Conservation (phyloP, 2,329 filamentous ascomycete genomes). For the Lithohypha guttulata region DNA sequence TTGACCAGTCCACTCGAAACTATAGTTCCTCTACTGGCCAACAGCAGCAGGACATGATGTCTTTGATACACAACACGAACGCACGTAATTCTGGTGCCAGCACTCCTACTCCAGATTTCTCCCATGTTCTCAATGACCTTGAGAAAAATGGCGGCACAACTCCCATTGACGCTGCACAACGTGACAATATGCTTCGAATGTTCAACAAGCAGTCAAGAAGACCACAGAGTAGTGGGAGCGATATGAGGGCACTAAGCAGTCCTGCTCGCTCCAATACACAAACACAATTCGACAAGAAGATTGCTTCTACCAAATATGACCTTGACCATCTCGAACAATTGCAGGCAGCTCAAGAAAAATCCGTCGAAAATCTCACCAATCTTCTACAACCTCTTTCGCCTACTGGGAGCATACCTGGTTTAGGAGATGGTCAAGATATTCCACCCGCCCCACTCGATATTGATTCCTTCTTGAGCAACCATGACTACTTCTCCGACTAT, state of each 20-base stretch:
- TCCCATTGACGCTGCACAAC: slow-evolving; percentile 34
- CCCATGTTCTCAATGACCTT: slow-evolving; percentile 35
- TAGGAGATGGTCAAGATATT: slow-evolving; percentile 36
- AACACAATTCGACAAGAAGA: slow-evolving; percentile 28
- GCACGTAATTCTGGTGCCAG: slow-evolving; percentile 31
- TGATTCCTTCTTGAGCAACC: slow-evolving; percentile 45
- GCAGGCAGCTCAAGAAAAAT: slow-evolving; percentile 66
- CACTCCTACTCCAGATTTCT: slow-evolving; percentile 32
- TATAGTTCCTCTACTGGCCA: slow-evolving; percentile 8
- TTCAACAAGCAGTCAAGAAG: slow-evolving; percentile 48
- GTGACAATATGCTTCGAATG: slow-evolving; percentile 38
- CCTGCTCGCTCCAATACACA: slow-evolving; percentile 3
- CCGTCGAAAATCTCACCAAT: slow-evolving; percentile 63
- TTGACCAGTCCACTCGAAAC: slow-evolving; percentile 14
- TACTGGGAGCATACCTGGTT: slow-evolving; percentile 63
- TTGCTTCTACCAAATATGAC: slow-evolving; percentile 61
- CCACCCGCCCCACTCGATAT: slow-evolving; percentile 41
- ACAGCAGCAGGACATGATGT: slow-evolving; percentile 35
- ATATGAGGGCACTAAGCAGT: slow-evolving; percentile 14
- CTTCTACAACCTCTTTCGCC: slow-evolving; percentile 71
- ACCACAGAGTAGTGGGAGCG: slow-evolving; percentile 44
- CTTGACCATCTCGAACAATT: slow-evolving; percentile 69
- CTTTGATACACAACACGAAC: slow-evolving; percentile 38
- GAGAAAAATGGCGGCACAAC: slow-evolving; percentile 33
- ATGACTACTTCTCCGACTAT: slow-evolving; percentile 42